These are phyloP conservation scores for Aspergillus sp. DNA, from an alignment of 2,329 filamentous ascomycete species.

Conservation along the genomic window DNA sequence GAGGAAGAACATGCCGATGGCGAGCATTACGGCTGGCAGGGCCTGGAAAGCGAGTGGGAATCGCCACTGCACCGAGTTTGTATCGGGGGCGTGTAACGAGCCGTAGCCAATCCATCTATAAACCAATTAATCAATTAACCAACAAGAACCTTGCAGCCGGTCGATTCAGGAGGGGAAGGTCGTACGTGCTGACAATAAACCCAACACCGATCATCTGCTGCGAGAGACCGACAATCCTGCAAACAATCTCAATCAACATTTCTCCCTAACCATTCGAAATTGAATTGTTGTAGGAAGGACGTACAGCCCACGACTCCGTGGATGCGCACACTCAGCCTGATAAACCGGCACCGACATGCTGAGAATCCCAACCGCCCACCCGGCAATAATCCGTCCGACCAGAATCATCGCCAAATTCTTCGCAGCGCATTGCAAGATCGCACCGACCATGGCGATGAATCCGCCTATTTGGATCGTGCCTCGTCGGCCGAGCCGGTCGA, in stretches of 20 bases:
- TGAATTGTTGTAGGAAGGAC: too few species aligned
- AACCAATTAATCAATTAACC: too few species aligned
- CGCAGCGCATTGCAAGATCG: constrained; percentile 59
- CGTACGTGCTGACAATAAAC: constrained; percentile 45
- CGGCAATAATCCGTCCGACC: constrained; percentile 54
- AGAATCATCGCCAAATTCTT: constrained; percentile 58
- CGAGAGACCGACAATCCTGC: constrained; percentile 41
- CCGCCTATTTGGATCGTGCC: constrained; percentile 62
- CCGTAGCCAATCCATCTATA: constrained; percentile 50
- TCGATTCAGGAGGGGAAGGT: neutral
- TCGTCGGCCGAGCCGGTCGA: constrained; percentile 61
- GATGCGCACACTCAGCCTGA: constrained; percentile 62
- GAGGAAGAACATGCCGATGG: constrained; percentile 33
- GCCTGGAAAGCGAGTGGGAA: constrained; percentile 38
- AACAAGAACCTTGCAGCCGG: constrained; percentile 10
- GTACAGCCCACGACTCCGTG: constrained; percentile 53
- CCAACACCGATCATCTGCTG: constrained; percentile 49
- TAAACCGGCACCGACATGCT: constrained; percentile 60
- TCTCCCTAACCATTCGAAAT: too few species aligned
- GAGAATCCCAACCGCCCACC: constrained; percentile 49
- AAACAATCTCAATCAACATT: too few species aligned
- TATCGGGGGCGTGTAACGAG: constrained; percentile 37
- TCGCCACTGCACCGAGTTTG: constrained; percentile 36
- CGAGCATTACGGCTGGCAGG: constrained; percentile 42
- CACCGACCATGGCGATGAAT: constrained; percentile 58